Percentiles rank a stretch among this genome's conserved stretches.
These are phyloP conservation scores for Apiospora pterosperma DNA, from an alignment of 2,329 filamentous ascomycete genomes.

Conservation along the genomic window DNA sequence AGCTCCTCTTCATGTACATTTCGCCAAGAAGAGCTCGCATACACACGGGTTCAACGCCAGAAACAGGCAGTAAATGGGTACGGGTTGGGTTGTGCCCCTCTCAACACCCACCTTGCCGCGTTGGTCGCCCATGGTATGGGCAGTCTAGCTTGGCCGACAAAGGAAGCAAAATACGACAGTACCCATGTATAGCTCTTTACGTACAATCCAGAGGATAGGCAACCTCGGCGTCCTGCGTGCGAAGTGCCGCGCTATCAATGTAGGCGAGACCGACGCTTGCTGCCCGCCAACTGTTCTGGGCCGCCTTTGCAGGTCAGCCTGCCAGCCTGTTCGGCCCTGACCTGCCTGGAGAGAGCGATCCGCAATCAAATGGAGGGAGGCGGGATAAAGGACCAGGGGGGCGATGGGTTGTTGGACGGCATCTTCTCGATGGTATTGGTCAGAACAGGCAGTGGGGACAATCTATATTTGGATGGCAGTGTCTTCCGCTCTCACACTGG, in stretches of 20 bases:
- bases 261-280: no score
- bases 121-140: background rate
- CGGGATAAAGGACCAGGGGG: slow-evolving; percentile 3
- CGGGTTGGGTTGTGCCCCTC: background rate
- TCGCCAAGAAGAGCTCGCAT: background rate
- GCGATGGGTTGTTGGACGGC: background rate
- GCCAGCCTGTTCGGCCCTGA: background rate
- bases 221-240: no score
- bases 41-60: background rate
- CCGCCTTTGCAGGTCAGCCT: no score
- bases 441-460: background rate
- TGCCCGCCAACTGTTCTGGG: no score
- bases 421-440: background rate
- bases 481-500: background rate
- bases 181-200: no score
- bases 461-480: slow-evolving; percentile 8
- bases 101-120: background rate
- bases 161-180: background rate
- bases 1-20: background rate
- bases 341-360: background rate
- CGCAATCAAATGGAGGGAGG: slow-evolving; percentile 4
- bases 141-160: background rate
- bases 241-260: no score
- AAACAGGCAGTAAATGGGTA: background rate
- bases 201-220: no score